phyloP scores from a whole-genome alignment of 108 stramenopile genomes.

The Epipyxis sp. region DNA sequence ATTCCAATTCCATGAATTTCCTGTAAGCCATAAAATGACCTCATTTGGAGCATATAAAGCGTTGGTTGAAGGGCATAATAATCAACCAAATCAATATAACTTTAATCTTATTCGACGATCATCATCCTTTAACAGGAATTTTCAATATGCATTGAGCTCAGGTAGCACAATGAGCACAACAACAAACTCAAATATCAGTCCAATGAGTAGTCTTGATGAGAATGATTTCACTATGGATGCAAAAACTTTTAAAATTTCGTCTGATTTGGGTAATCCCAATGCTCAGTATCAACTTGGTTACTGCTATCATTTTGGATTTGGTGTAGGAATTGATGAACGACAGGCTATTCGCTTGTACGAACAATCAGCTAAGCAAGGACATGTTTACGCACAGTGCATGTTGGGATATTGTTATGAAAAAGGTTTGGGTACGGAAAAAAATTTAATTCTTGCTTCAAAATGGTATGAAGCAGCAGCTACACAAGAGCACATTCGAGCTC shows the following conservation, averaged over 20 bases:
- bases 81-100: too few species aligned
- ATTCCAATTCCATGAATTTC: too few species aligned
- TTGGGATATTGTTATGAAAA: background rate
- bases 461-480: background rate
- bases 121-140: too few species aligned
- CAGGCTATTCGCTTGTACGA: background rate
- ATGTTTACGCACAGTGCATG: background rate
- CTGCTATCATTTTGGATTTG: conserved; percentile 7
- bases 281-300: background rate
- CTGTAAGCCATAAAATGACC: too few species aligned
- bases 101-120: too few species aligned
- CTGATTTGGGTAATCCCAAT: background rate
- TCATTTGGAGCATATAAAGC: too few species aligned
- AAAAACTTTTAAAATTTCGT: background rate
- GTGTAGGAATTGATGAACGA: background rate
- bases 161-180: too few species aligned
- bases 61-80: too few species aligned
- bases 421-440: background rate
- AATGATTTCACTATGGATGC: too few species aligned
- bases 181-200: too few species aligned
- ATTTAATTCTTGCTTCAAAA: background rate
- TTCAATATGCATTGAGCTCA: too few species aligned
- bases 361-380: conserved; percentile 18
- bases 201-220: too few species aligned
- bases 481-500: background rate